Base-by-base conservation (phyloP, 2,329 filamentous ascomycete genomes). In the Phialocephala subalpina region DNA sequence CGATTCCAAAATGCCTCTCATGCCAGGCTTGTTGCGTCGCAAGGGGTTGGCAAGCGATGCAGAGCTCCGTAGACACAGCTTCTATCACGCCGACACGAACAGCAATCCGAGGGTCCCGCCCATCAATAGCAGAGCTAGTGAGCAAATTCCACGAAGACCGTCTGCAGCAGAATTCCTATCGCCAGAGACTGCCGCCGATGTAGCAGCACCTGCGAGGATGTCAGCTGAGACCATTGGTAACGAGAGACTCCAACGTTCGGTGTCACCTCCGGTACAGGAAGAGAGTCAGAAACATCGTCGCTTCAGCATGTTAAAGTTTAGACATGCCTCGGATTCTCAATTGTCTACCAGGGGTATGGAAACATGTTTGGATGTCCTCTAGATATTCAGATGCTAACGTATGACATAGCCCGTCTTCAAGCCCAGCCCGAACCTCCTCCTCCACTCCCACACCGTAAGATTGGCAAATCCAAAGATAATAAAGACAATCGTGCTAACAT, bases 271-370 rank as follows among this genome's bases (percentile, higher is more conserved):
- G 16, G 77, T 84, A 62, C 84, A 87, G 72, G 85, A 86, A 58
- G 83, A 88, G 74, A 82, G 80, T 36, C 80, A 80, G 38, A 88
- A 85, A 73, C 84, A 87, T 72, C 85, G 83, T 66, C 86, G 87
- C 67, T 90, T 90, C 76, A 89, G 86, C 18, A 82, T 97, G 78
- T 82, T 97, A 80, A 90, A 91, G 75, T 94, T 96, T 78, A 92
- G 94, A 74, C 94, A 97, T 85, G 94, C 93, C 68, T 97, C 94
- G 9, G 95, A 98, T 80, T 92, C 94, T 59, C 94, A 97, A 78
- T 81, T 98, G 67, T 93, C 93, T 12, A 83, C 89, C 35, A 87
- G 88, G 52, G 69, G 69, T 71, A 55, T 11, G 64, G 5, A 58
- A 64, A 27, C 11, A 18, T 61, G 38, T 61, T 61, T 42, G 18